Evolutionary conservation across 345 rosid genomes (phyloP), one percentile per base, ranked within the genome.

Genomic region (Bretschneidera sinensis): DNA sequence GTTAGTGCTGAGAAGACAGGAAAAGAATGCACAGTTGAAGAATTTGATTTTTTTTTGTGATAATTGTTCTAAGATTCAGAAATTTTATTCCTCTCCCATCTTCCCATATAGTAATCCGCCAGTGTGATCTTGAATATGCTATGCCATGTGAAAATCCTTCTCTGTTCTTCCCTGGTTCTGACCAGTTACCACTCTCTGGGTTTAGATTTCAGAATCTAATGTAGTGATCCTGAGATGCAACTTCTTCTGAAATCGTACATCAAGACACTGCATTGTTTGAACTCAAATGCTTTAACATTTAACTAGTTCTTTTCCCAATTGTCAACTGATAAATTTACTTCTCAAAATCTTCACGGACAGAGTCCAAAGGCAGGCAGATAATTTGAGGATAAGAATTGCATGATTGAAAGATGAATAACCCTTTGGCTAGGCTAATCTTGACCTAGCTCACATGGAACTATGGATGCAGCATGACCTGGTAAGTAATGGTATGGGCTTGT

Each of bases 341-440:
- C n/a, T n/a, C n/a, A n/a, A n/a, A n/a, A n/a, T n/a, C n/a, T n/a
- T n/a, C n/a, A n/a, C n/a, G n/a, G n/a, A n/a, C 15, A 9, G 15
- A 39, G 45, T 39, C 45, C 45, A 39, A 39, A 14, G 11, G 11
- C 11, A 7, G 45, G 1, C 10, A 7, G 11, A 14, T 1, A 11
- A 4, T 39, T 39, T 39, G 16, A 39, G 33, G 33, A 8, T 39
- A 14, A 28, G 33, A 28, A 2, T 34, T 31, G 24, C 45, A 62
- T 33, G 52, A 64, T 63, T 51, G 43, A 45, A 0, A 15, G 39
- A 43, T 31, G n/a, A n/a, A n/a, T n/a, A n/a, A n/a, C n/a, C n/a
- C n/a, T n/a, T n/a, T n/a, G n/a, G n/a, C 16, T 13, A 7, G 15
- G 45, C 11, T 39, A 39, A 13, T 39, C 15, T 39, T 39, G 45